Base-by-base conservation (phyloP, 169 alveolate genomes). In the Eimeria maxima region DNA sequence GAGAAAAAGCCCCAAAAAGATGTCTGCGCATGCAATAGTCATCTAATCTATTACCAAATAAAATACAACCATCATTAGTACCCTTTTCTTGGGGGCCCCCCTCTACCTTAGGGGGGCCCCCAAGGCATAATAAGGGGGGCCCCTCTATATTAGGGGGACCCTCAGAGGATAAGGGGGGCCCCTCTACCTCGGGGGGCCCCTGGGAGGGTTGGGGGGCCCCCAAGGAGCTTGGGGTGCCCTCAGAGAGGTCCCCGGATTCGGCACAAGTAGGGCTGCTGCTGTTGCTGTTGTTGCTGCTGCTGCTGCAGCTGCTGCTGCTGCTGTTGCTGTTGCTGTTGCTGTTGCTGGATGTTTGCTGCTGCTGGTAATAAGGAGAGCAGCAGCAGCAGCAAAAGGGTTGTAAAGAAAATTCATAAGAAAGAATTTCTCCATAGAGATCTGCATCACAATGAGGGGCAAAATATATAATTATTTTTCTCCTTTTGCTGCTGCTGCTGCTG, bases 251-350 rank as follows among this genome's bases (percentile, higher is more conserved):
- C 76, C 76, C 76, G 6, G n/a, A 29, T 5, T 3, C 38, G 13
- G 13, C 76, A 27, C 38, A 67, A 29, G 13, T 67, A 67, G 42
- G 22, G 27, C 76, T 5, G 33, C 76, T 67, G 76, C 76, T 67
- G 76, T 29, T 67, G 76, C 76, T 67, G 76, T 27, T 67, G 76
- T 29, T 67, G 76, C 76, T 67, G 76, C 76, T 67, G 76, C 42
- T 67, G 76, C 27, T 67, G 76, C 76, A 18, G 76, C 76, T 67
- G 76, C 76, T 67, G 74, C 29, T 65, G 76, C 27, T 67, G 20
- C 3, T 3, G 76, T 14, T 27, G 76, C 76, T 67, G 14, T 22
- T 67, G 76, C 22, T 27, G 6, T 22, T 27, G n/a, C 33, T 67
- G 76, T 29, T 67, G 76, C 76, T 67, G 76, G n/a, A n/a, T n/a